Percentiles rank a stretch among this genome's conserved stretches.
phyloP scores from a whole-genome alignment of 1,139 yeast species.

The Hansenula sp. region DNA sequence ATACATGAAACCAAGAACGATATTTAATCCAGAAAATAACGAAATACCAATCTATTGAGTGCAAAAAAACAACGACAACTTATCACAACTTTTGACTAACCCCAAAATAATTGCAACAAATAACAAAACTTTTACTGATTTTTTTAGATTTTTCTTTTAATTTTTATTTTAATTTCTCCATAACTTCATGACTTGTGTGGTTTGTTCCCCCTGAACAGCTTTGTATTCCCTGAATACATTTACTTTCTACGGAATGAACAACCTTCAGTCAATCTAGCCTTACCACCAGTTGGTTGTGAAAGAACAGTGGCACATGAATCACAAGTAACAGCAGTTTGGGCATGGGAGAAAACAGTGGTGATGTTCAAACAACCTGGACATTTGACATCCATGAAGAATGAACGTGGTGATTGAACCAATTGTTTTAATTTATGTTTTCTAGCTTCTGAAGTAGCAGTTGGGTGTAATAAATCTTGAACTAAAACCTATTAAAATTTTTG shows the following conservation, averaged over 20 bases:
- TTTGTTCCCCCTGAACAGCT: neutral
- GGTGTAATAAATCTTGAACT: slow-evolving; percentile 98
- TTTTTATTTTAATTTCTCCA: neutral
- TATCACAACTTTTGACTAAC: neutral
- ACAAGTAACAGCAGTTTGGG: slow-evolving; percentile 99
- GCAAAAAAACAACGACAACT: neutral
- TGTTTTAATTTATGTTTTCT: slow-evolving; percentile 97
- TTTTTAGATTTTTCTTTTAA: neutral
- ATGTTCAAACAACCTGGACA: slow-evolving; percentile 99
- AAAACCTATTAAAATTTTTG: slow-evolving; percentile 53
- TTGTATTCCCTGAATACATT: slow-evolving; percentile 22
- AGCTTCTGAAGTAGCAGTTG: slow-evolving; percentile 94
- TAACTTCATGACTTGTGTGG: neutral
- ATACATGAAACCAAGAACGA: neutral
- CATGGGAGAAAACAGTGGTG: slow-evolving; percentile 99
- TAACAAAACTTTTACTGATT: neutral
- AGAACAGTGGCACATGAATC: slow-evolving; percentile 97
- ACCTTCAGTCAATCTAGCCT: slow-evolving; percentile 99
- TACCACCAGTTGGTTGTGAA: slow-evolving; percentile 99
- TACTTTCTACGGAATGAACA: slow-evolving; percentile 99
- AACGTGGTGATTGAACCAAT: slow-evolving; percentile 96
- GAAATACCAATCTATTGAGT: neutral
- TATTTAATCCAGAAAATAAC: slow-evolving; percentile 1
- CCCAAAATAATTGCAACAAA: neutral
- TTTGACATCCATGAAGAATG: slow-evolving; percentile 99